Conservation (phyloP, 371 early-diverging fungal genomes). For the Mortierella sp. region DNA sequence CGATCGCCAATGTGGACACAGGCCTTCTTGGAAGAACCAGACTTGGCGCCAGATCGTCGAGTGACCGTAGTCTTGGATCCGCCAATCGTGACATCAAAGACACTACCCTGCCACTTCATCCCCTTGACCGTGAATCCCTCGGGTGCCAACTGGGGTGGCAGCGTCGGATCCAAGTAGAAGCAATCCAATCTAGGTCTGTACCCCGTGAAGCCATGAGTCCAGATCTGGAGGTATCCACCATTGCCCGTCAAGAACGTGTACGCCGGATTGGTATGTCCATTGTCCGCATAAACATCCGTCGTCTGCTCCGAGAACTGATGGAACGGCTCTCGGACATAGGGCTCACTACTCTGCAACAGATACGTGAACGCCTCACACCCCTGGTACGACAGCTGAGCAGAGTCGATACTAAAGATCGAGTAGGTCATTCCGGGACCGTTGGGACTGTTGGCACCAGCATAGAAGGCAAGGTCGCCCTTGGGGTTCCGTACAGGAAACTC, state of each 20-base stretch:
- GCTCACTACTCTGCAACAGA: constrained; percentile 44
- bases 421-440: constrained; percentile 55
- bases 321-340: constrained; percentile 47
- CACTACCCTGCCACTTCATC: constrained; percentile 55
- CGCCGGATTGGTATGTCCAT: constrained; percentile 51
- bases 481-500: constrained; percentile 33
- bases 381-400: constrained; percentile 40
- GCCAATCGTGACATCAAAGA: constrained; percentile 41
- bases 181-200: constrained; percentile 46
- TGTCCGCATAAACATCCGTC: constrained; percentile 34
- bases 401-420: constrained; percentile 47
- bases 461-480: constrained; percentile 34
- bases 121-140: constrained; percentile 43
- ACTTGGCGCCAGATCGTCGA: constrained; percentile 27
- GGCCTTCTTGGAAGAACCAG: constrained; percentile 18
- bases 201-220: constrained; percentile 52
- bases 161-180: constrained; percentile 46
- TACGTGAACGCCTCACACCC: constrained; percentile 52
- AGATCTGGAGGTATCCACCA: constrained; percentile 49
- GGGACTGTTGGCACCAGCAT: constrained; percentile 49
- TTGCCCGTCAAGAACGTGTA: constrained; percentile 53
- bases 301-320: constrained; percentile 53
- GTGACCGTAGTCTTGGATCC: constrained; percentile 30
- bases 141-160: constrained; percentile 48
- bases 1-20: constrained; percentile 43